These are phyloP conservation scores for Asclepias syriaca DNA, from an alignment of 257 asterid species.

Conservation along the genomic window DNA sequence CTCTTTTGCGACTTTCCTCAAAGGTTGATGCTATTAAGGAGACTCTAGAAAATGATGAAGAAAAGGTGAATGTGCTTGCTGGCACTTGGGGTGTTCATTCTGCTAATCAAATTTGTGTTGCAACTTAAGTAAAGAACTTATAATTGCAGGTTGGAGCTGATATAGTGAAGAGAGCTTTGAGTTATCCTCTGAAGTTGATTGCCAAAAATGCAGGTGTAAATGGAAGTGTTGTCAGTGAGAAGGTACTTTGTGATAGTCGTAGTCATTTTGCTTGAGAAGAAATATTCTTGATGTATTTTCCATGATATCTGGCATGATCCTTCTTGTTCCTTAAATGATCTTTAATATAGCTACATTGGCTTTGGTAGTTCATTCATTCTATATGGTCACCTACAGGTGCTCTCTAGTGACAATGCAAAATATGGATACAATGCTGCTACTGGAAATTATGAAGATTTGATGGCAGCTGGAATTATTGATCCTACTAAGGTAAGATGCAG, in stretches of 20 bases:
- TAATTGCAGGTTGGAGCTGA: slow-evolving; percentile 88
- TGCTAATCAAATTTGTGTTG: background rate
- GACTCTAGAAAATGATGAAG: slow-evolving; percentile 77
- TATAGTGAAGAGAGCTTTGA: slow-evolving; percentile 89
- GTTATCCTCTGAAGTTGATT: slow-evolving; percentile 92
- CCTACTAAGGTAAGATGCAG: slow-evolving; percentile 74
- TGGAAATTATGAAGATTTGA: slow-evolving; percentile 86
- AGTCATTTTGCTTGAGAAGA: background rate
- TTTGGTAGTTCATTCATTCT: background rate
- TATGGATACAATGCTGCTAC: slow-evolving; percentile 95
- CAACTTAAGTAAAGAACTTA: background rate
- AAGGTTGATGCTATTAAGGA: slow-evolving; percentile 88
- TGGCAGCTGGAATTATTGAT: slow-evolving; percentile 97
- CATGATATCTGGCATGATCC: background rate
- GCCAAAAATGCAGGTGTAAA: slow-evolving; percentile 98
- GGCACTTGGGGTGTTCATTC: background rate
- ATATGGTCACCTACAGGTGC: slow-evolving; percentile 45
- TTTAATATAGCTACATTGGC: background rate
- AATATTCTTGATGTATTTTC: background rate
- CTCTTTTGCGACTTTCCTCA: slow-evolving; percentile 75
- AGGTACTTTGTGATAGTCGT: slow-evolving; percentile 35
- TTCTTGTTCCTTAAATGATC: background rate
- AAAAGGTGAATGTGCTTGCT: slow-evolving; percentile 45
- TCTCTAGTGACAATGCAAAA: slow-evolving; percentile 69
- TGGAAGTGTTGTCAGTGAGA: slow-evolving; percentile 97